Percentiles rank a stretch among this genome's conserved stretches.
phyloP scores from a whole-genome alignment of 768 basidiomycete genomes.

The Suillus tomentosus region DNA sequence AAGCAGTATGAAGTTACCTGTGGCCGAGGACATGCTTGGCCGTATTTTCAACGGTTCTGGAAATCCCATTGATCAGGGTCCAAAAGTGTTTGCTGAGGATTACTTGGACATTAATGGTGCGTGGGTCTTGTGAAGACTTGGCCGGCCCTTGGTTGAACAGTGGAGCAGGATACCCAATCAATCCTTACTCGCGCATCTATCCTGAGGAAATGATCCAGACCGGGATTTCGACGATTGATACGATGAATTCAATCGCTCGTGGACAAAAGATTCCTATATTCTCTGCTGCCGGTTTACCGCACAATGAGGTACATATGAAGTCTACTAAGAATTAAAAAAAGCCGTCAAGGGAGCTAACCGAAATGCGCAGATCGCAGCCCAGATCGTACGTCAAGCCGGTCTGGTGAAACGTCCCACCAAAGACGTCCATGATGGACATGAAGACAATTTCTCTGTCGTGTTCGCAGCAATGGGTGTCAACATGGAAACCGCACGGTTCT shows the following conservation, averaged over 20 bases:
- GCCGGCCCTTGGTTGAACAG: conserved; percentile 14
- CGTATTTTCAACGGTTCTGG: conserved; percentile 99
- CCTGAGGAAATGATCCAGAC: conserved; percentile 99
- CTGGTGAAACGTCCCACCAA: conserved; percentile 96
- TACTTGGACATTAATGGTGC: conserved; percentile 98
- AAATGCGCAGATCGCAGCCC: conserved; percentile 84
- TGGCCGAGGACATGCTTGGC: conserved; percentile 98
- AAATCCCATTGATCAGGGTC: conserved; percentile 97
- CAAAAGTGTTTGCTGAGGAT: conserved; percentile 99
- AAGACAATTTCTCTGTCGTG: conserved; percentile 99
- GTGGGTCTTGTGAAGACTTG: conserved; percentile 26
- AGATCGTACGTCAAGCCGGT: conserved; percentile 99
- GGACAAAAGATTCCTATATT: conserved; percentile 99
- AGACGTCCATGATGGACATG: conserved; percentile 97
- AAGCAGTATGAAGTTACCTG: conserved; percentile 97
- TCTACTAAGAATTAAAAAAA: not conserved
- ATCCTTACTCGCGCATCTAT: conserved; percentile 97
- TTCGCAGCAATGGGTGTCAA: conserved; percentile 99
- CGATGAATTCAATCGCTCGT: conserved; percentile 98
- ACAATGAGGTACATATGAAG: conserved; percentile 77
- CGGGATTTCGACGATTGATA: conserved; percentile 97
- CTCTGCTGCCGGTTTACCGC: conserved; percentile 97
- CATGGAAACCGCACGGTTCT: conserved; percentile 99
- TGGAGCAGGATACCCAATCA: conserved; percentile 88
- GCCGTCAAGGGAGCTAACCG: not conserved